phyloP scores from a whole-genome alignment of 257 asterid genomes.

The Apocynum venetum region DNA sequence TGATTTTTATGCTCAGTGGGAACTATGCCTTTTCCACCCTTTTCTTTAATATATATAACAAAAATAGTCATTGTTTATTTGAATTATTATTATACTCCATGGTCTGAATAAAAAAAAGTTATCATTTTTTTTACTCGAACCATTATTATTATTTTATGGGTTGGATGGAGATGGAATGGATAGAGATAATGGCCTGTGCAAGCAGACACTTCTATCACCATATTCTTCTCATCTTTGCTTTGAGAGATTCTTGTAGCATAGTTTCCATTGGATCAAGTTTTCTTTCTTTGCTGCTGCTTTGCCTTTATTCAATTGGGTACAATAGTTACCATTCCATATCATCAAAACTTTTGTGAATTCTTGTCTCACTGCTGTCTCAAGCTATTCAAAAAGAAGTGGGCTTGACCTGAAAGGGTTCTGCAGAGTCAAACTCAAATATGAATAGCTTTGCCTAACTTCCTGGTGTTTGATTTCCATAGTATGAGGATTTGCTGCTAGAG shows the following conservation, averaged over 20 bases:
- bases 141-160: constrained; percentile 17
- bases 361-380: constrained; percentile 20
- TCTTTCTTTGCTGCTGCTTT: constrained; percentile 17
- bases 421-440: constrained; percentile 41
- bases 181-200: constrained; percentile 77
- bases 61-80: background rate
- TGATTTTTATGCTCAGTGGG: constrained; percentile 22
- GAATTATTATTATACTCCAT: constrained; percentile 2
- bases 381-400: constrained; percentile 14
- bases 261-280: constrained; percentile 48
- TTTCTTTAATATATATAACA: background rate
- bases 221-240: constrained; percentile 73
- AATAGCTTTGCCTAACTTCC: constrained; percentile 21
- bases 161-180: constrained; percentile 49
- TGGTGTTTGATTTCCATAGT: constrained; percentile 18
- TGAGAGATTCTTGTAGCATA: constrained; percentile 67
- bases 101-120: background rate
- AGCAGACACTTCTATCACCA: constrained; percentile 86
- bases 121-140: constrained; percentile 10
- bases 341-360: constrained; percentile 28
- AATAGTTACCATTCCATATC: constrained; percentile 39
- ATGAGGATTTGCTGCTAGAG: constrained; percentile 25
- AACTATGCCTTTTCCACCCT: constrained; percentile 24
- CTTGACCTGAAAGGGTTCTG: constrained; percentile 21
- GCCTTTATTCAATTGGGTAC: constrained; percentile 32